These are phyloP conservation scores for Geotrichum reessii DNA, from an alignment of 1,139 yeast genomes.

Conservation along the genomic window DNA sequence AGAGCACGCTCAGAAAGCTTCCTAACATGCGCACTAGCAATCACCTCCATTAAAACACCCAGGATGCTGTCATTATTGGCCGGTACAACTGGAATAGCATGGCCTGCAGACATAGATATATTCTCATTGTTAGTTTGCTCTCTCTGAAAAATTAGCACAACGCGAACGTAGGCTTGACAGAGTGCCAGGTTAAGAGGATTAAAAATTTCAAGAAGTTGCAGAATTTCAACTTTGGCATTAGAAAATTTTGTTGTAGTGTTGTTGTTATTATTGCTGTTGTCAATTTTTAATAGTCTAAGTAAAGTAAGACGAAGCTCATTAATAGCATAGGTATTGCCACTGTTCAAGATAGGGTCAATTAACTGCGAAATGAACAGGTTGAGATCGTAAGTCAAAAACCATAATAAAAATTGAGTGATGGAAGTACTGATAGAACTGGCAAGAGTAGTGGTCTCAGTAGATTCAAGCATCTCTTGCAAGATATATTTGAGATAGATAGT, in stretches of 20 bases:
- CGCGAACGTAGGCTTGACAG: constrained; percentile 45
- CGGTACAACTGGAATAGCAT: background rate
- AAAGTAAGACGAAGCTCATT: constrained; percentile 19
- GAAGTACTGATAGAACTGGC: constrained; percentile 12
- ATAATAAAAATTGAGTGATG: constrained; percentile 20
- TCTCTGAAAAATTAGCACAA: constrained; percentile 18
- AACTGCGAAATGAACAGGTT: constrained; percentile 20
- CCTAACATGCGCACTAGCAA: constrained; percentile 6
- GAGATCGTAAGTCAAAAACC: constrained; percentile 20
- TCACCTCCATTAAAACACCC: constrained; percentile 5
- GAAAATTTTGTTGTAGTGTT: background rate
- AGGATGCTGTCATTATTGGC: background rate
- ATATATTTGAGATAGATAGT: constrained; percentile 25
- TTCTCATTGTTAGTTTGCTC: constrained; percentile 1
- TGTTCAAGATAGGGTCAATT: constrained; percentile 25
- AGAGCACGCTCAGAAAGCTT: constrained; percentile 19
- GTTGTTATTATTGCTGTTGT: background rate
- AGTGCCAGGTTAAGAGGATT: constrained; percentile 52
- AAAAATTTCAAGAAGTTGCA: constrained; percentile 26
- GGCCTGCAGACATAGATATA: background rate
- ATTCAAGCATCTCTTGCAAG: constrained; percentile 24
- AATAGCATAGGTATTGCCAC: constrained; percentile 20
- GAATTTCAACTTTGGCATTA: constrained; percentile 21
- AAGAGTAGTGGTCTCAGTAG: constrained; percentile 9
- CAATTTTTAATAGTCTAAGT: constrained; percentile 17